These are phyloP conservation scores for Cerioporus squamosus DNA, from an alignment of 1,284 basidiomycete species.

Conservation along the genomic window DNA sequence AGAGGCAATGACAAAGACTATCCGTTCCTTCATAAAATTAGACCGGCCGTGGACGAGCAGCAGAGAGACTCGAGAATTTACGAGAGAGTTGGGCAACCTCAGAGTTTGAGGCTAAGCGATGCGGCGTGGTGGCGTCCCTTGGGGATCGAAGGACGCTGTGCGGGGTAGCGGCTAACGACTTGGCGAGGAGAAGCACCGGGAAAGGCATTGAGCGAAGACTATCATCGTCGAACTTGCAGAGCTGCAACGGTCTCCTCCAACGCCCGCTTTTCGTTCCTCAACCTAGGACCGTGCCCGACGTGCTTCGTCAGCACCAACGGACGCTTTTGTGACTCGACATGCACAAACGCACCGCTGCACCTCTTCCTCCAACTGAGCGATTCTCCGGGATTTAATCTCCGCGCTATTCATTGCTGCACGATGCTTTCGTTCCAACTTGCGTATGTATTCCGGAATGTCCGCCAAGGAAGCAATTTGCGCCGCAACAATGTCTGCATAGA, in stretches of 20 bases:
- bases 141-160: background rate
- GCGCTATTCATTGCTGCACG: constrained; percentile 42
- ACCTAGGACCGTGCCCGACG: constrained; percentile 1
- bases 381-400: constrained; percentile 42
- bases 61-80: constrained; percentile 10
- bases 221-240: constrained; percentile 14
- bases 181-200: background rate
- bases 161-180: background rate
- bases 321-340: constrained; percentile 5
- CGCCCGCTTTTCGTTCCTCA: constrained; percentile 18
- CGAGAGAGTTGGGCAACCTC: constrained; percentile 9
- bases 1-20: constrained; percentile 25
- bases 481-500: constrained; percentile 23
- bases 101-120: constrained; percentile 12
- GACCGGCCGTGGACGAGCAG: constrained; percentile 6
- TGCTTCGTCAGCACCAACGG: constrained; percentile 12
- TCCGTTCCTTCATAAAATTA: constrained; percentile 22
- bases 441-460: constrained; percentile 38
- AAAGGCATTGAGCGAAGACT: background rate
- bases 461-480: constrained; percentile 16
- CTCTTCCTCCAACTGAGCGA: constrained; percentile 40
- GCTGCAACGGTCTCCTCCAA: constrained; percentile 24
- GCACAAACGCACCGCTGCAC: constrained; percentile 31
- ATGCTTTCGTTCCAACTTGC: constrained; percentile 44
- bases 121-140: background rate